phyloP scores from a whole-genome alignment of 2,329 filamentous ascomycete species.

The Xylariaceae sp. region DNA sequence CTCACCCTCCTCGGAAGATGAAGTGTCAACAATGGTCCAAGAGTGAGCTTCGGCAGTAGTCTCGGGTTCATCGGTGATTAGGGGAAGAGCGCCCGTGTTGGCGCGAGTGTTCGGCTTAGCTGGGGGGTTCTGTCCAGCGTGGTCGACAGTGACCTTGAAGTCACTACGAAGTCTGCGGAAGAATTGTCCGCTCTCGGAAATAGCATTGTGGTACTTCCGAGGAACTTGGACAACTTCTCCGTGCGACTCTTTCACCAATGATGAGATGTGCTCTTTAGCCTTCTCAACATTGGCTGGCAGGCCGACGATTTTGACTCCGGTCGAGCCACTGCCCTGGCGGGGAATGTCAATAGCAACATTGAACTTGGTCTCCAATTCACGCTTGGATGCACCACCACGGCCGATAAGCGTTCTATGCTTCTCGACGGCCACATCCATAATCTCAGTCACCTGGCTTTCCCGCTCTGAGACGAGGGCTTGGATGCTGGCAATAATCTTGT shows the following conservation, averaged over 20 bases:
- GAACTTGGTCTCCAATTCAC: slow-evolving; percentile 79
- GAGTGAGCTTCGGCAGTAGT: slow-evolving; percentile 63
- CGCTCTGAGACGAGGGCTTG: slow-evolving; percentile 75
- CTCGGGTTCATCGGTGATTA: slow-evolving; percentile 84
- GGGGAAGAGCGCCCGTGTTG: slow-evolving; percentile 64
- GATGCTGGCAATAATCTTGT: slow-evolving; percentile 81
- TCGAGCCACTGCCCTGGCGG: slow-evolving; percentile 77
- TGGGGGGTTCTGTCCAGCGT: slow-evolving; percentile 74
- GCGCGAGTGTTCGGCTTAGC: slow-evolving; percentile 56
- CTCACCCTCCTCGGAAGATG: slow-evolving; percentile 58
- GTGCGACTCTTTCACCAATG: slow-evolving; percentile 77
- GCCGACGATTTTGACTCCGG: slow-evolving; percentile 80
- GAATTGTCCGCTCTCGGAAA: slow-evolving; percentile 86
- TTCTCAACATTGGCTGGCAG: slow-evolving; percentile 72
- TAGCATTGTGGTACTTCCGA: slow-evolving; percentile 71
- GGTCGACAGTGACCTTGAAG: slow-evolving; percentile 84
- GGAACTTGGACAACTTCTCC: slow-evolving; percentile 85
- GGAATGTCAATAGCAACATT: slow-evolving; percentile 85
- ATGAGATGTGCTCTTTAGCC: slow-evolving; percentile 78
- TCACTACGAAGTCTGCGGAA: slow-evolving; percentile 88
- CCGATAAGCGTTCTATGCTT: slow-evolving; percentile 92
- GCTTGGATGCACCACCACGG: slow-evolving; percentile 81
- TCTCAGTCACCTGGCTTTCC: slow-evolving; percentile 73
- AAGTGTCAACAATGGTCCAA: slow-evolving; percentile 71
- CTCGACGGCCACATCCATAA: slow-evolving; percentile 75